Evolutionary conservation across 805 yeast genomes (phyloP).

Genomic region (Candida rishiriensis): DNA sequence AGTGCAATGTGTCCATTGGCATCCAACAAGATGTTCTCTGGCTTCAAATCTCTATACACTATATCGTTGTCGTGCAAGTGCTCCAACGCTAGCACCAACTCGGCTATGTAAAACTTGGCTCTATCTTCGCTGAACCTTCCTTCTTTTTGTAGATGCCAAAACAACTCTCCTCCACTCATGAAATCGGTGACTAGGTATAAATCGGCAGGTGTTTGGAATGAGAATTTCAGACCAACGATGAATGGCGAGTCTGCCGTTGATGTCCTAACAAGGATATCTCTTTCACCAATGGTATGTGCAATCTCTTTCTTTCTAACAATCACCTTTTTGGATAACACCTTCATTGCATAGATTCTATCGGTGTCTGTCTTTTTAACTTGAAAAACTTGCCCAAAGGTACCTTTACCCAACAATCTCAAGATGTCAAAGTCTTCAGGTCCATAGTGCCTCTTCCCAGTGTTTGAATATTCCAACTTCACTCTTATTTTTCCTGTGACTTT

Average conservation of each 20-base stretch:
- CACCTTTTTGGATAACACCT: constrained; percentile 88
- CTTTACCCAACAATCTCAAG: constrained; percentile 85
- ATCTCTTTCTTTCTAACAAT: constrained; percentile 96
- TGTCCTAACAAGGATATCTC: constrained; percentile 90
- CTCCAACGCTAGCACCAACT: constrained; percentile 86
- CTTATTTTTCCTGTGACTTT: constrained; percentile 73
- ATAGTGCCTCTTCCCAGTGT: constrained; percentile 67
- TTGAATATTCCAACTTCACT: constrained; percentile 67
- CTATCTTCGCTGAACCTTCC: constrained; percentile 91
- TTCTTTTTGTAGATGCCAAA: constrained; percentile 79
- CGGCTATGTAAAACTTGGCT: constrained; percentile 96
- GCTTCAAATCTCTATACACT: constrained; percentile 94
- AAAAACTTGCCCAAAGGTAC: constrained; percentile 96
- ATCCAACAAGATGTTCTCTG: constrained; percentile 91
- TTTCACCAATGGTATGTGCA: constrained; percentile 97
- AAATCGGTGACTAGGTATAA: constrained; percentile 92
- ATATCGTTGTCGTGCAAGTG: constrained; percentile 94
- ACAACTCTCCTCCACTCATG: constrained; percentile 95
- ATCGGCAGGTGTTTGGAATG: constrained; percentile 93
- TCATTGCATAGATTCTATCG: constrained; percentile 93
- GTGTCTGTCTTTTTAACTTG: constrained; percentile 93
- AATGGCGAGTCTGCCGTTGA: constrained; percentile 76
- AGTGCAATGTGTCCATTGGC: constrained; percentile 97
- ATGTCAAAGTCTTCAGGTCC: constrained; percentile 96
- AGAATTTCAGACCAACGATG: constrained; percentile 91